Base-by-base conservation (phyloP, 2,329 filamentous ascomycete genomes). In the Curvularia spicifera region DNA sequence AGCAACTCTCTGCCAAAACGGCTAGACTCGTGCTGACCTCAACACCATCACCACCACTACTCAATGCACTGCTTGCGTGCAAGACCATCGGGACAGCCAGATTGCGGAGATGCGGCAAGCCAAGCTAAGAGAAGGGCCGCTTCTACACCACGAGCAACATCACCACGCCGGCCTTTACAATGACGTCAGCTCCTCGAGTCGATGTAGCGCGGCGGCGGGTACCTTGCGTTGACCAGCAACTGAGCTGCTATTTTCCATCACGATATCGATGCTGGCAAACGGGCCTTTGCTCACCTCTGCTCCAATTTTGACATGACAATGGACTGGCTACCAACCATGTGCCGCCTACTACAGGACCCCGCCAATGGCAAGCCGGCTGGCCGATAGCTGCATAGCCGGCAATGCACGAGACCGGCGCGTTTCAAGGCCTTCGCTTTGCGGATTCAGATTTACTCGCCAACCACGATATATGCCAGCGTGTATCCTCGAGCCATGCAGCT, bases 401-500 rank as follows among this genome's bases (percentile, higher is more conserved):
- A 33, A 43, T 39, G 49, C 53, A 40, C 28, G 5, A 24, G 12
- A 18, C 47, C 53, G 42, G 42, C 40, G 22, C 42, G 40, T 56
- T 46, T 56, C 53, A 56, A 45, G 47, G 40, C 53, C 12, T 20
- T 22, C n/a, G 18, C 29, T 8, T 7, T 47, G 28, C 18, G 44
- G 44, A 10, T 31, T 33, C 44, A 20, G 44, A 8, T 47, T 54
- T 53, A 49, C 46, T 55, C 56, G 50, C 56, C 55, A 42, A 53
- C 22, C 20, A 31, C 24, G 5, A 31, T 6, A 12, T 6, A 8
- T 33, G 28, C 13, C 10, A 24, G 42, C 29, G 10, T 20, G 29
- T n/a, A 40, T 40, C 13, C 28, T 29, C 26, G 22, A 22, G 18
- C 28, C 28, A 3, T 35, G n/a, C 18, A 49, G 44, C 29, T 44